phyloP scores from a whole-genome alignment of 2,329 filamentous ascomycete species.

The Cryphonectria carpinicola region DNA sequence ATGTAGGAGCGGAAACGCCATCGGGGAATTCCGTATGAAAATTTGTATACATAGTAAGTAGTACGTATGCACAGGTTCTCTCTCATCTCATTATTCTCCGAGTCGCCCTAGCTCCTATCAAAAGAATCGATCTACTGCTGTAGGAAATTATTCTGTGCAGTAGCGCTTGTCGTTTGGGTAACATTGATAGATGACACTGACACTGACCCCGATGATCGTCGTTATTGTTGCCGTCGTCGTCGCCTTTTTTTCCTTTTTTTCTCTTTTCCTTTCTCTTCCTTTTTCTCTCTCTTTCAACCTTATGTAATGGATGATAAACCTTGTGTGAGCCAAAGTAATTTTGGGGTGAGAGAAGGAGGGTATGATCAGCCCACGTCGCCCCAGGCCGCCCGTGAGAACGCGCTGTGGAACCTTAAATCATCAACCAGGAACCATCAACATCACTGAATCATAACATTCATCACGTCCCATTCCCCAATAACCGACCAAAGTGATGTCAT shows the following conservation, averaged over 20 bases:
- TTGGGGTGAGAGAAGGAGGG: neutral
- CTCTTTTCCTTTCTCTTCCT: too few relatives aligned
- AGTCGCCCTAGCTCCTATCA: constrained; percentile 1
- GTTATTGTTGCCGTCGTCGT: neutral
- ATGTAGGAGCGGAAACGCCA: neutral
- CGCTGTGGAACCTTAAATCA: constrained; percentile 19
- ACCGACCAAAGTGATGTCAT: neutral
- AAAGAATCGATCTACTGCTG: constrained; percentile 17
- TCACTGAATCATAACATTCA: constrained; percentile 3
- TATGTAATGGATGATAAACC: neutral
- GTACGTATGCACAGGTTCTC: neutral
- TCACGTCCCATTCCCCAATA: neutral
- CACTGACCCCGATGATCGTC: neutral
- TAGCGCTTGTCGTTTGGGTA: constrained; percentile 20
- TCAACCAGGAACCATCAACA: constrained; percentile 15
- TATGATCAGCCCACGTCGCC: constrained; percentile 19
- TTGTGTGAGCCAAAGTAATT: neutral
- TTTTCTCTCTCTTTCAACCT: neutral
- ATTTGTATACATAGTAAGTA: neutral
- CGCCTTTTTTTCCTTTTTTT: too few relatives aligned
- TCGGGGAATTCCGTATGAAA: neutral
- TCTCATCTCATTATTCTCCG: constrained; percentile 18
- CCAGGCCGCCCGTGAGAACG: constrained; percentile 5
- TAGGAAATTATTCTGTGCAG: constrained; percentile 17
- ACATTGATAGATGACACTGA: constrained; percentile 2